Conservation (phyloP, 768 basidiomycete genomes). For the Dioszegia aurantiaca region DNA sequence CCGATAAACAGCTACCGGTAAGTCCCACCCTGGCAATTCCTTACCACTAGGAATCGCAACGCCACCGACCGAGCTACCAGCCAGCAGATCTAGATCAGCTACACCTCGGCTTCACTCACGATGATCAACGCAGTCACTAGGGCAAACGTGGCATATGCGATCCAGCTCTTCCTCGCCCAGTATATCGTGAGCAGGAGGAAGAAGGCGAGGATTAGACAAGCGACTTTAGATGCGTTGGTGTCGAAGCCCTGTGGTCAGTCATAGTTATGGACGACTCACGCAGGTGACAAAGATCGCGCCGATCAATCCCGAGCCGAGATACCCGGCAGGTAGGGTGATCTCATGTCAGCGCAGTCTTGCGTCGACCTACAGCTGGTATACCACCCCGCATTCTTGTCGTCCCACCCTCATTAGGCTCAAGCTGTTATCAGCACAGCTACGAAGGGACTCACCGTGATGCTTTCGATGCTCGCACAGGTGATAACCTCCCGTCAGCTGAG, state of each 20-base stretch:
- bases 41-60: constrained; percentile 43
- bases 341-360: constrained; percentile 2
- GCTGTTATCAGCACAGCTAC: background rate
- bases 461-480: constrained; percentile 36
- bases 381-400: constrained; percentile 52
- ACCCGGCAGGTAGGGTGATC: constrained; percentile 51
- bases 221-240: constrained; percentile 51
- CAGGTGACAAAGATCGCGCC: constrained; percentile 47
- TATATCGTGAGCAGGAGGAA: constrained; percentile 49
- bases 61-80: constrained; percentile 46
- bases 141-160: constrained; percentile 46
- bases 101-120: constrained; percentile 21
- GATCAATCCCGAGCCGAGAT: constrained; percentile 50
- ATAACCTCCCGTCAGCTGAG: constrained; percentile 21
- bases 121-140: constrained; percentile 44
- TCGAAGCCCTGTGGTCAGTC: constrained; percentile 42
- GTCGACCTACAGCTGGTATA: constrained; percentile 44
- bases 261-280: constrained; percentile 23
- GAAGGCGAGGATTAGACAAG: constrained; percentile 43
- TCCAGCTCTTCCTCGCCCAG: constrained; percentile 50
- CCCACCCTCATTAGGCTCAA: constrained; percentile 51
- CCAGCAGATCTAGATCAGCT: constrained; percentile 37
- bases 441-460: constrained; percentile 27
- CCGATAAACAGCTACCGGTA: constrained; percentile 45
- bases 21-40: too few relatives aligned